Base-by-base conservation (phyloP, 352 stramenopile genomes). In the Globisporangium polare region DNA sequence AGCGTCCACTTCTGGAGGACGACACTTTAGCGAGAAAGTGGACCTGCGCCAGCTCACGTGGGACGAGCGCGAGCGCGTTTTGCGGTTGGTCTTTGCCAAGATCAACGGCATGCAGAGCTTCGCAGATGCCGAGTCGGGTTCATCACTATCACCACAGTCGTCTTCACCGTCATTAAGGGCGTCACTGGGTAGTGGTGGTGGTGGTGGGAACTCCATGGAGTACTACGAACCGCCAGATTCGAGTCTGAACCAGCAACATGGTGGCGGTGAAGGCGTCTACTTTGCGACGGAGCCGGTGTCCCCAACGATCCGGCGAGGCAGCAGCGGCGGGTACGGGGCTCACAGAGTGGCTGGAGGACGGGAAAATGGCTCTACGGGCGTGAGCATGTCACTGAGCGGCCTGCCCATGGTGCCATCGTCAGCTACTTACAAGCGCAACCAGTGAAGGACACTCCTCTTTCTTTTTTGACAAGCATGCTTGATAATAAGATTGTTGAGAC, bases 31-130 rank as follows among this genome's bases (percentile, higher is more conserved):
- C 46, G 78, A 85, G 31, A 94, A 94, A 37, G 86, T 98, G n/a
- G 86, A 97, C 49, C 68, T 98, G 20, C 73, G 74, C 1, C 78
- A 97, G 57, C 77, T 98, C 27, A 86, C 75, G 33, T 97, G 88
- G 86, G 86, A 95, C 41, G 92, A 98, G 69, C 83, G 89, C 24
- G 94, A 98, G 73, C 81, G 86, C 45, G 92, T 98, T 37, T 75
- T 98, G 42, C 79, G 92, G 15, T 74, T 98, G n/a, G 76, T 98
- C 42, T 98, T 98, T 56, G 86, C 92, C 8, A 96, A 96, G 67
- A 98, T 98, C 68, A 98, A 98, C 53, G 82, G 72, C 37, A 76
- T 77, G 12, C 77, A 90, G 53, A 89, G 79, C 57, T 72, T 67
- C n/a, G 74, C 75, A 0, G 71, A 83, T 29, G 60, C 50, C 2